Evolutionary conservation across 1,139 yeast genomes (phyloP).

Genomic region (Saccharomyces hybrid): DNA sequence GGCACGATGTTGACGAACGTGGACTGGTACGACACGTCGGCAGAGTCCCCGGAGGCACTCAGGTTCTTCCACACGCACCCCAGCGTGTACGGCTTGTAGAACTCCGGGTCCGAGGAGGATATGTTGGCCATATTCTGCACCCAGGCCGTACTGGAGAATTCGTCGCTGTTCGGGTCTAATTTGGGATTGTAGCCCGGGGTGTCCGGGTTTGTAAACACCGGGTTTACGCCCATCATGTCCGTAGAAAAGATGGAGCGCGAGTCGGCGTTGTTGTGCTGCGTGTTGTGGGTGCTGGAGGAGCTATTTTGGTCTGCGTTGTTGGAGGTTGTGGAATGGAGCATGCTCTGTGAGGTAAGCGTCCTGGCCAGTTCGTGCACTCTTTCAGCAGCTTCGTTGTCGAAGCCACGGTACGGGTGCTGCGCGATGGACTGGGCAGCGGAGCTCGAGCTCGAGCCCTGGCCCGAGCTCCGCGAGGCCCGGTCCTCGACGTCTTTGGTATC

Average conservation of each 20-base stretch:
- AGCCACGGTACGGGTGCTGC: constrained; percentile 3
- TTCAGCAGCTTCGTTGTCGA: constrained; percentile 3
- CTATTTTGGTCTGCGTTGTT: neutral
- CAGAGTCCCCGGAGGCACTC: constrained; percentile 67
- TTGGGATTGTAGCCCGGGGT: constrained; percentile 36
- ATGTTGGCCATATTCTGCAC: constrained; percentile 58
- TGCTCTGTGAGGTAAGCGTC: constrained; percentile 4
- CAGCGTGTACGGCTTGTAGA: constrained; percentile 55
- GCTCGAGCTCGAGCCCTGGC: neutral
- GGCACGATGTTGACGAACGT: constrained; percentile 51
- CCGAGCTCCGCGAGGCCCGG: neutral
- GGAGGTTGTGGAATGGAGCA: neutral
- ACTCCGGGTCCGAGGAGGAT: constrained; percentile 51
- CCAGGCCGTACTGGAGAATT: constrained; percentile 64
- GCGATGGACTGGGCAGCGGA: neutral
- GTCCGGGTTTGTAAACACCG: constrained; percentile 14
- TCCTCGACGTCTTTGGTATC: neutral
- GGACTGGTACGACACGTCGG: constrained; percentile 73
- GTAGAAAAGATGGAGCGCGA: constrained; percentile 5
- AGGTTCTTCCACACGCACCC: constrained; percentile 66
- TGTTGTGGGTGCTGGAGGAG: neutral
- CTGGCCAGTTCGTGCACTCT: constrained; percentile 4
- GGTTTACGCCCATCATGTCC: constrained; percentile 16
- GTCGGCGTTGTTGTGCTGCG: neutral
- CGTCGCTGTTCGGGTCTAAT: constrained; percentile 48